A percentile compares a stretch with the other conserved stretches of the same genome.
Evolutionary conservation across 345 rosid species (phyloP).

Genomic region (Pistacia atlantica): DNA sequence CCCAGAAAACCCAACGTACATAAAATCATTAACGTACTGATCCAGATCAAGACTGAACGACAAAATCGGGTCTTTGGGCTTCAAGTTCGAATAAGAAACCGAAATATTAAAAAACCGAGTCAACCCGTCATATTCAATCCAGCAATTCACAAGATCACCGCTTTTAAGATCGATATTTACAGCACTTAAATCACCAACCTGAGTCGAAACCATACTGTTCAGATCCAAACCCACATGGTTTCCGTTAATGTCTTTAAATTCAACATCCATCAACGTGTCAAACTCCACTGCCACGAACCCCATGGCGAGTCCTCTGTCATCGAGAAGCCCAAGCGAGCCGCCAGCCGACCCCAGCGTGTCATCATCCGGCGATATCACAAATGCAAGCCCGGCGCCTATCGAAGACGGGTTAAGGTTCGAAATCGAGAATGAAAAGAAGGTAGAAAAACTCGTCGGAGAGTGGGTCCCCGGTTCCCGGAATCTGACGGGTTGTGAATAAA

Average conservation of each 20-base stretch:
- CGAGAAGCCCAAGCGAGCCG: slow-evolving; percentile 70
- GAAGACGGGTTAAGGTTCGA: slow-evolving; percentile 82
- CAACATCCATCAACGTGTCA: slow-evolving; percentile 91
- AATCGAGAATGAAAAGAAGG: slow-evolving; percentile 86
- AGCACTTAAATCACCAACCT: slow-evolving; percentile 65
- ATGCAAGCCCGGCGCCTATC: slow-evolving; percentile 93
- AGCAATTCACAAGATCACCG: slow-evolving; percentile 79
- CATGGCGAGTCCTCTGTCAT: slow-evolving; percentile 35
- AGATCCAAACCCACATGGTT: slow-evolving; percentile 98
- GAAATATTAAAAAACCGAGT: slow-evolving; percentile 46
- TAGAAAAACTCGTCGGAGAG: slow-evolving; percentile 67
- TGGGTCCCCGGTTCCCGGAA: slow-evolving; percentile 62
- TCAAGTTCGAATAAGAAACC: slow-evolving; percentile 82
- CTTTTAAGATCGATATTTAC: slow-evolving; percentile 84
- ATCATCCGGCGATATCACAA: slow-evolving; percentile 69
- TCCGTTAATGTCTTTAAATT: slow-evolving; percentile 82
- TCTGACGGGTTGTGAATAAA: slow-evolving; percentile 73
- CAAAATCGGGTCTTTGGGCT: slow-evolving; percentile 73
- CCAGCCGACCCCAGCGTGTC: slow-evolving; percentile 77
- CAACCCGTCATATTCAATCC: slow-evolving; percentile 80
- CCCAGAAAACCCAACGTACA: slow-evolving; percentile 98
- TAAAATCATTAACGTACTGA: slow-evolving; percentile 76
- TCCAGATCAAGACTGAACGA: slow-evolving; percentile 64
- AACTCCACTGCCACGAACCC: slow-evolving; percentile 91
- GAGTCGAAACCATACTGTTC: slow-evolving; percentile 69